Conservation (phyloP, 164 flowering plant genomes). For the Euptelea pleiosperma region DNA sequence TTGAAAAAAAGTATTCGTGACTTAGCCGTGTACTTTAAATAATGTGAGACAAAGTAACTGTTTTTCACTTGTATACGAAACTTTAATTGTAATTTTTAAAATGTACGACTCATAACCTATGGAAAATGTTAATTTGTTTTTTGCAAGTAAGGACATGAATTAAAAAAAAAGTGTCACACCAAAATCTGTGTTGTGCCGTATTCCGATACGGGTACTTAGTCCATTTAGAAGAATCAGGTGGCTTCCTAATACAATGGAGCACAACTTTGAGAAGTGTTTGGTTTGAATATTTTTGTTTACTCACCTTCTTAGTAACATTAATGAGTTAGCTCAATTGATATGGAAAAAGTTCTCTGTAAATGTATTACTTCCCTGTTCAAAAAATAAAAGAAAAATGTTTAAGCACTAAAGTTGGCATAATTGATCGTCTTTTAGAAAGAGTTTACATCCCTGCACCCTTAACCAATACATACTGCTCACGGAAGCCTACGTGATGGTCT, state of each 20-base stretch:
- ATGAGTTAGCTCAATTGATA: neutral
- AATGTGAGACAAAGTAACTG: no score
- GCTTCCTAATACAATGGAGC: neutral
- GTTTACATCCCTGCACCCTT: slow-evolving; percentile 36
- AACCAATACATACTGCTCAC: slow-evolving; percentile 53
- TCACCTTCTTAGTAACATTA: neutral
- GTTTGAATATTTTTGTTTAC: neutral
- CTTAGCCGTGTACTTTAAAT: no score
- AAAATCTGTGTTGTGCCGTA: no score
- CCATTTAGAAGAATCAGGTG: neutral
- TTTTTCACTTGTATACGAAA: no score
- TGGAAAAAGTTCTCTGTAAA: no score
- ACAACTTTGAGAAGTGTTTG: neutral
- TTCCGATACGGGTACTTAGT: no score
- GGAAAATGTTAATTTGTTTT: no score
- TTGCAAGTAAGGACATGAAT: no score
- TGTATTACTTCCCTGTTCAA: neutral
- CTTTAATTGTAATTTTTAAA: no score
- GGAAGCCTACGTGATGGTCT: slow-evolving; percentile 50
- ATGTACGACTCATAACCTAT: no score
- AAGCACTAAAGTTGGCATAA: neutral
- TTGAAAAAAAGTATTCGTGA: no score
- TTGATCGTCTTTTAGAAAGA: neutral
- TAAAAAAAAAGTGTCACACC: no score
- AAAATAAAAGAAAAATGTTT: neutral